Conservation (phyloP, 1,139 yeast species). For the Maudiozyma humilis region DNA sequence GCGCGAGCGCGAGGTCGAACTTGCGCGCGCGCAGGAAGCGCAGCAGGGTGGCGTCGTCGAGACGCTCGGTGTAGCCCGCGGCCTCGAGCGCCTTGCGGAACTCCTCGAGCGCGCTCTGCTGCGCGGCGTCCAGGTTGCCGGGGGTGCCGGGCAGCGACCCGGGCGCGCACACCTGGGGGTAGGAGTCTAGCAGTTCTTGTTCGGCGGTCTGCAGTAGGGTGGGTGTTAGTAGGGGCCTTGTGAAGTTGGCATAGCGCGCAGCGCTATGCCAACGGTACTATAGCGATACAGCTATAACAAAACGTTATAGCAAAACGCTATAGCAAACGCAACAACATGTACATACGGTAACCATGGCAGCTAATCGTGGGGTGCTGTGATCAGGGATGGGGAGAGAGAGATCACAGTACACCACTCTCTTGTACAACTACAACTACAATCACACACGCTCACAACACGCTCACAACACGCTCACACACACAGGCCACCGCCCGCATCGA, state of each 20-base stretch:
- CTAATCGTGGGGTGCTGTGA: neutral
- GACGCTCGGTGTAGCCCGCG: slow-evolving; percentile 61
- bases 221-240: neutral
- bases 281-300: no score
- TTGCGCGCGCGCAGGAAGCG: slow-evolving; percentile 93
- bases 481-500: no score
- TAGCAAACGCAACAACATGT: neutral
- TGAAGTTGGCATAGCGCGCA: no score
- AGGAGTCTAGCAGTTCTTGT: slow-evolving; percentile 37
- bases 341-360: slow-evolving; percentile 17
- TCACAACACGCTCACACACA: no score
- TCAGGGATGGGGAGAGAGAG: no score
- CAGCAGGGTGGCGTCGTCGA: slow-evolving; percentile 83
- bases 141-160: slow-evolving; percentile 70
- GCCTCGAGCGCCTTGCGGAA: slow-evolving; percentile 51
- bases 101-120: slow-evolving; percentile 49
- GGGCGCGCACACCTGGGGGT: slow-evolving; percentile 62
- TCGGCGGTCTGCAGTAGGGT: slow-evolving; percentile 14
- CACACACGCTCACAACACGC: no score
- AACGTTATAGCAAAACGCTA: neutral
- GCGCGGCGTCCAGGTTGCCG: slow-evolving; percentile 67
- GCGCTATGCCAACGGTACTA: no score
- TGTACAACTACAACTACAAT: no score
- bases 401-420: no score
- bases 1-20: slow-evolving; percentile 73